These are phyloP conservation scores for Microcyclosporella mali DNA, from an alignment of 2,329 filamentous ascomycete genomes.

Conservation along the genomic window DNA sequence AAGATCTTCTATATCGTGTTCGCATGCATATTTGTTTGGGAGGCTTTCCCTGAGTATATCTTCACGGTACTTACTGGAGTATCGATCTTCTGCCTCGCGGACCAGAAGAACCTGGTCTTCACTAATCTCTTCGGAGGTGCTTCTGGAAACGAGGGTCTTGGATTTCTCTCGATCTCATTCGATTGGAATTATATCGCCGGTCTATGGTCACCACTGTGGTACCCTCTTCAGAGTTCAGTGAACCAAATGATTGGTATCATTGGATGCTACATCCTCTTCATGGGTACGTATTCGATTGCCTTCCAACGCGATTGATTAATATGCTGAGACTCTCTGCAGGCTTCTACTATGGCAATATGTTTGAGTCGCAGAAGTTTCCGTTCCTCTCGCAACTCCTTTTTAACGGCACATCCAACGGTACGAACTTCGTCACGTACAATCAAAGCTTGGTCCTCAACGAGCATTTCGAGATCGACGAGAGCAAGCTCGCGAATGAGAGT, in stretches of 20 bases:
- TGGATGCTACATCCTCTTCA: conserved; percentile 19
- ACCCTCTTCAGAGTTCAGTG: conserved; percentile 4
- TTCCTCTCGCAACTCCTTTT: conserved; percentile 42
- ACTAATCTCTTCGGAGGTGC: conserved; percentile 49
- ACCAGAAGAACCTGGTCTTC: conserved; percentile 39
- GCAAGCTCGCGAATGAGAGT: conserved; percentile 32
- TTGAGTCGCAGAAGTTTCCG: conserved; percentile 38
- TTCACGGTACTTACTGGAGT: conserved; percentile 40
- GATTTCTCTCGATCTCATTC: conserved; percentile 38
- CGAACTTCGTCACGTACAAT: conserved; percentile 37
- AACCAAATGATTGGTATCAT: conserved; percentile 7
- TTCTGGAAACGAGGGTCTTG: conserved; percentile 42
- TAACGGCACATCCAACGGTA: conserved; percentile 33
- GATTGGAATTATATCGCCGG: conserved; percentile 43
- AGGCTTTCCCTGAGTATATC: conserved; percentile 45
- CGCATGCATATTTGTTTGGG: conserved; percentile 41
- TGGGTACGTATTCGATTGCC: conserved; percentile 4
- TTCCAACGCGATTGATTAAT: neutral
- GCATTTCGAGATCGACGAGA: conserved; percentile 35
- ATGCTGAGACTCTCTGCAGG: conserved; percentile 26
- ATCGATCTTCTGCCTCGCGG: conserved; percentile 43
- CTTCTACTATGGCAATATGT: conserved; percentile 41
- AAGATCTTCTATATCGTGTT: conserved; percentile 40
- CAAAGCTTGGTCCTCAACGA: conserved; percentile 33
- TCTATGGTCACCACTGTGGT: conserved; percentile 6